Percentiles rank a stretch among this genome's conserved stretches.
These are phyloP conservation scores for Centrapalus pauciflorus DNA, from an alignment of 129 eudicot species.

Conservation along the genomic window DNA sequence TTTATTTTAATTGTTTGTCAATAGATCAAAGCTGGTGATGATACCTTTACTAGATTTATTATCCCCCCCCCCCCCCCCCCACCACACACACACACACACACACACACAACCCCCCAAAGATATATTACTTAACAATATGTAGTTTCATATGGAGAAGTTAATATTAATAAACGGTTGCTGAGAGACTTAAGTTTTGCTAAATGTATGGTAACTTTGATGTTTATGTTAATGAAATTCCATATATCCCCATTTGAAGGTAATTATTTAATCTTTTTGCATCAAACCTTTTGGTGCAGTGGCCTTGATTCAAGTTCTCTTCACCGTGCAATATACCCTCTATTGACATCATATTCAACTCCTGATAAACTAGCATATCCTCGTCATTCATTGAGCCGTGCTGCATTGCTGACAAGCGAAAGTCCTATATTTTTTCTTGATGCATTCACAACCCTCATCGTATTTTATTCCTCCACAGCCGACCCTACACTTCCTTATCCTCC, in stretches of 20 bases:
- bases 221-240: background rate
- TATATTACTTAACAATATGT: background rate
- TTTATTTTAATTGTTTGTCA: background rate
- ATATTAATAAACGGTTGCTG: background rate
- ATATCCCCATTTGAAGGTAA: background rate
- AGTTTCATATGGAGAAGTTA: background rate
- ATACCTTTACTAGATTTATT: background rate
- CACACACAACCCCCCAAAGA: too few relatives aligned
- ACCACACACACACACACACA: too few relatives aligned
- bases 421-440: conserved; percentile 98
- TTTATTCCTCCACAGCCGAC: conserved; percentile 88
- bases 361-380: conserved; percentile 94
- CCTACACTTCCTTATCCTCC: conserved; percentile 94
- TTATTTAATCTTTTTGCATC: background rate
- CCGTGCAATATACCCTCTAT: conserved; percentile 84
- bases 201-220: too few relatives aligned
- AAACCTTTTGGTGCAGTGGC: conserved; percentile 63
- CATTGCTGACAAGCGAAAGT: conserved; percentile 84
- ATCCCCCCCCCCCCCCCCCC: too few relatives aligned
- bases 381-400: conserved; percentile 98
- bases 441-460: conserved; percentile 84
- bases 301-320: conserved; percentile 86
- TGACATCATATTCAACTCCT: conserved; percentile 80
- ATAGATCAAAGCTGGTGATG: background rate
- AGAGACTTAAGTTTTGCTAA: background rate